Base-by-base conservation (phyloP, 78 protist species). In the Polysphondylium violaceum region DNA sequence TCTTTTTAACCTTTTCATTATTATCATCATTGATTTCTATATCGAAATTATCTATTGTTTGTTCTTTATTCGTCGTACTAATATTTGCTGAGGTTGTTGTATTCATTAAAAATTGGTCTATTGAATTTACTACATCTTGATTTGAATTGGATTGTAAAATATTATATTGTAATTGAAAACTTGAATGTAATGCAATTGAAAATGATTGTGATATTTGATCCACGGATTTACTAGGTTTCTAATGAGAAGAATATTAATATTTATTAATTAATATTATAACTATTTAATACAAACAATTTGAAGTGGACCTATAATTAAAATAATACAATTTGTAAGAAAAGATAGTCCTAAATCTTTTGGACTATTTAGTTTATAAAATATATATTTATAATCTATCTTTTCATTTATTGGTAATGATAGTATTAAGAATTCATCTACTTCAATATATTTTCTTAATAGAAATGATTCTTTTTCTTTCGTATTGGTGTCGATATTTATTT, bases 171-270 rank as follows among this genome's bases (percentile, higher is more conserved):
- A 2, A 65, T 65, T 38, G 21, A 38, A 23, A 38, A 21, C 40
- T 33, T 65, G 27, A 61, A 31, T 60, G 4, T 60, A 69, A 9
- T 16, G 58, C 25, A 25, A n/a, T 25, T 43, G 76, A 69, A 43
- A 69, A 69, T 69, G 76, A 69, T 27, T 44, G 38, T 69, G 76
- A 33, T 33, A 69, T 43, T 25, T 69, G 58, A 11, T 44, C 36
- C 27, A 38, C 21, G 0, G 74, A 65, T 65, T 65, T 65, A 38
- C 74, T 65, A 9, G 25, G 55, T 69, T 69, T 51, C 53, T 47
- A 47, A n/a, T n/a, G n/a, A n/a, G n/a, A n/a, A n/a, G n/a, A 47
- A 47, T 47, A 47, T 47, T 14, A 14, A 47, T 47, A 47, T 47
- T 47, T 14, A 47, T 47, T 47, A 47, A 47, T 14, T 47, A 47